Evolutionary conservation across 2,329 filamentous ascomycete genomes (phyloP).

Genomic region (Blastomyces parvus): DNA sequence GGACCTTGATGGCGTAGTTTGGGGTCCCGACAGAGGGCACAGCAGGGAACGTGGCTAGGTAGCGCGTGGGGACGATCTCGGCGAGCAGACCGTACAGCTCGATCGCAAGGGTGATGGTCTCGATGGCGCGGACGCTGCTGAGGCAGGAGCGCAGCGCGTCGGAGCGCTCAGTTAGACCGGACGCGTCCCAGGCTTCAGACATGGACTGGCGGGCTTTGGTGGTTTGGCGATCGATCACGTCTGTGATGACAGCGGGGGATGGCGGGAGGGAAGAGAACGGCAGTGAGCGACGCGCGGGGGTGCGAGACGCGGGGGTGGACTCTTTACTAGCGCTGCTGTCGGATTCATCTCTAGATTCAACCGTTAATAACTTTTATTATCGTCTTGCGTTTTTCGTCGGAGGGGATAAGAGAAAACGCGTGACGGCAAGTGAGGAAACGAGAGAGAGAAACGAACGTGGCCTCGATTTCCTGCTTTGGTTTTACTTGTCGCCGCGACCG

Average conservation of each 20-base stretch:
- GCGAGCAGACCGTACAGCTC: conserved; percentile 62
- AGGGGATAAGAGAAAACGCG: neutral
- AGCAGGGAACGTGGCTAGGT: conserved; percentile 63
- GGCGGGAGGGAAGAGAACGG: conserved; percentile 59
- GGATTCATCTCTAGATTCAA: conserved; percentile 19
- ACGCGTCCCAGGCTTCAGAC: conserved; percentile 28
- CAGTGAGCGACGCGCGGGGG: conserved; percentile 34
- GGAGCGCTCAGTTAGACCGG: conserved; percentile 40
- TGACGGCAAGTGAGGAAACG: neutral
- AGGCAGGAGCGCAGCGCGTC: conserved; percentile 58
- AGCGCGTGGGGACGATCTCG: conserved; percentile 61
- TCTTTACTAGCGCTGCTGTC: conserved; percentile 18
- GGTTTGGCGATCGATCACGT: conserved; percentile 60
- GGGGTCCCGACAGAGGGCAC: conserved; percentile 46
- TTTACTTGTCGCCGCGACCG: conserved; percentile 36
- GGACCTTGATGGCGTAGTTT: conserved; percentile 56
- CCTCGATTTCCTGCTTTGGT: conserved; percentile 26
- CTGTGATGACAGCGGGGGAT: conserved; percentile 67
- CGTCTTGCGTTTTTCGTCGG: neutral
- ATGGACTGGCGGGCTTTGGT: conserved; percentile 29
- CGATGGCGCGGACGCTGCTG: conserved; percentile 59
- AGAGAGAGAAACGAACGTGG: conserved; percentile 14
- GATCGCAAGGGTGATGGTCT: conserved; percentile 53
- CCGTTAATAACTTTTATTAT: neutral
- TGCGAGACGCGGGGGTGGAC: conserved; percentile 39